Evolutionary conservation across 73 alveolate genomes (phyloP).

Genomic region (Breviolum minutum): DNA sequence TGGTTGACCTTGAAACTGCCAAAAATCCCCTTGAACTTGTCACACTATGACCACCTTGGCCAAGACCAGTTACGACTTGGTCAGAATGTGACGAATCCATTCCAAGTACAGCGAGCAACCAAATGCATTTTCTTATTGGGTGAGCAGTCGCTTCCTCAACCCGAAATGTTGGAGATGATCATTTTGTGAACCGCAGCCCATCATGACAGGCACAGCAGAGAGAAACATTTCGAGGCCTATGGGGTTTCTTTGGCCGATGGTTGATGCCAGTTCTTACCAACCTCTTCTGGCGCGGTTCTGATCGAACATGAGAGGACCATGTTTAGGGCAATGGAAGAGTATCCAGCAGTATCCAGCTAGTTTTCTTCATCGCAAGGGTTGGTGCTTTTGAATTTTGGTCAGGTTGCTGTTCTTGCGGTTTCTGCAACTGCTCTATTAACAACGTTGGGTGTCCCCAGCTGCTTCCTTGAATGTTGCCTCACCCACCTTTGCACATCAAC

Average conservation of each 20-base stretch:
- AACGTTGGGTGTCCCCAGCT: background rate
- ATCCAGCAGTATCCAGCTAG: background rate
- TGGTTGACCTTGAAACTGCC: no score
- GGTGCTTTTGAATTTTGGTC: background rate
- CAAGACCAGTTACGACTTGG: no score
- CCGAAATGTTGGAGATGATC: no score
- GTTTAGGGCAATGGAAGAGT: background rate
- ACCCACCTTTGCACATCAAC: no score
- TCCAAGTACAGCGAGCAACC: no score
- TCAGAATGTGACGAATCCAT: no score
- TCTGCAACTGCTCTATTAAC: background rate
- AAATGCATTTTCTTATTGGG: no score
- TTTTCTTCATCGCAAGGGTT: background rate
- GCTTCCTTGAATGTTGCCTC: background rate
- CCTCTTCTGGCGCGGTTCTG: background rate
- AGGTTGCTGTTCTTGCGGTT: conserved; percentile 33
- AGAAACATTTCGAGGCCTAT: conserved; percentile 24
- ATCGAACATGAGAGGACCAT: background rate
- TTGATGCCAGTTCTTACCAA: background rate
- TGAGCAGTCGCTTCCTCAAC: no score
- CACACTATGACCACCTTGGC: no score
- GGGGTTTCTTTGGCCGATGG: background rate
- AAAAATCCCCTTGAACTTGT: no score
- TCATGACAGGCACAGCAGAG: conserved; percentile 13
- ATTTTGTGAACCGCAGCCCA: background rate